These are phyloP conservation scores for Phlebopus sp. DNA, from an alignment of 1,284 basidiomycete species.

Conservation along the genomic window DNA sequence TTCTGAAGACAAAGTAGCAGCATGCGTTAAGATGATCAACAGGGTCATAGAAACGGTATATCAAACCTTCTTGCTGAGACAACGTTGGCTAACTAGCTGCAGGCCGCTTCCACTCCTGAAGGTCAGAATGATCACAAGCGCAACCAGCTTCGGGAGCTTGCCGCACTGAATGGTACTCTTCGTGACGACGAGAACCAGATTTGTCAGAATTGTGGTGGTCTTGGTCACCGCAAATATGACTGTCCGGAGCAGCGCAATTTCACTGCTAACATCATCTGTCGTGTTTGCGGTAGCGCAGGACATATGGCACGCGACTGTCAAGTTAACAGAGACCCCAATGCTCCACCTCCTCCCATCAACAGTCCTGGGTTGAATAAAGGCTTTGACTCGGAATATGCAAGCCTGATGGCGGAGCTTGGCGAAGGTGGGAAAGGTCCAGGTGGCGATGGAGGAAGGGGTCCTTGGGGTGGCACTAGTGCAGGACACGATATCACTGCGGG, in stretches of 20 bases:
- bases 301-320: conserved; percentile 98
- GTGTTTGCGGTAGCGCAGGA: conserved; percentile 89
- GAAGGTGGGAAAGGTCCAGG: conserved; percentile 68
- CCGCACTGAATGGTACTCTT: conserved; percentile 96
- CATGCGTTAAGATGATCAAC: conserved; percentile 95
- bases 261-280: conserved; percentile 97
- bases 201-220: conserved; percentile 96
- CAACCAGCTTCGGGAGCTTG: conserved; percentile 97
- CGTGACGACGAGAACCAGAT: conserved; percentile 99
- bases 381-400: conserved; percentile 97
- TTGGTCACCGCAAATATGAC: conserved; percentile 95
- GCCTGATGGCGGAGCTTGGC: conserved; percentile 96
- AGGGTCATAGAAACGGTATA: conserved; percentile 95
- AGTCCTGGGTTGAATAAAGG: conserved; percentile 42
- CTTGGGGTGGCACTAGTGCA: conserved; percentile 60
- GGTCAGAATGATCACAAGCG: conserved; percentile 99
- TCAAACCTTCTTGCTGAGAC: conserved; percentile 14
- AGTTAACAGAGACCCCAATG: conserved; percentile 76
- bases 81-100: conserved; percentile 18
- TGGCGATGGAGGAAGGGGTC: conserved; percentile 51
- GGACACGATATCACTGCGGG: conserved; percentile 76
- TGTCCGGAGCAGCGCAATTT: conserved; percentile 96
- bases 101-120: conserved; percentile 98
- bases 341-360: conserved; percentile 35
- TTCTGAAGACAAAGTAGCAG: conserved; percentile 85